Percentiles rank a stretch among this genome's conserved stretches.
Evolutionary conservation across 495 filamentous ascomycete species (phyloP).

Genomic region (Tuber microsphaerosporum): DNA sequence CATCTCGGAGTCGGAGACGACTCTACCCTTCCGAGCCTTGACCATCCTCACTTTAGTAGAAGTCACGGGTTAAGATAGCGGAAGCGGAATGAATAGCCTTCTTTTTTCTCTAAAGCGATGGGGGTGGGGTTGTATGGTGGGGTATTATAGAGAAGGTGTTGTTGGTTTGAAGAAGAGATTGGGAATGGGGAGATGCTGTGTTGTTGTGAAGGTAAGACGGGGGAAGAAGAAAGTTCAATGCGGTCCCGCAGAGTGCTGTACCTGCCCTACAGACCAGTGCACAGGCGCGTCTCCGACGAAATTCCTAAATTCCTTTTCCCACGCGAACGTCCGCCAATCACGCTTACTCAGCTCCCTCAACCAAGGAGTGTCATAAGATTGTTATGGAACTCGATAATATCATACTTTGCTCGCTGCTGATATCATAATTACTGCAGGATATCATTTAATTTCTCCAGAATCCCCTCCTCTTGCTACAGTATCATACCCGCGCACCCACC

Average conservation of each 20-base stretch:
- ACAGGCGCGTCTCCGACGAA: constrained; percentile 33
- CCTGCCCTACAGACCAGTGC: constrained; percentile 6
- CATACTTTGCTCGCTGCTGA: neutral
- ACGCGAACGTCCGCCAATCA: constrained; percentile 32
- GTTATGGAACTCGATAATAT: neutral
- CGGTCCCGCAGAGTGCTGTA: constrained; percentile 17
- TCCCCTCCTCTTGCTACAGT: neutral
- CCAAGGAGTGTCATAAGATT: constrained; percentile 22
- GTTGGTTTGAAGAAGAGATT: constrained; percentile 3
- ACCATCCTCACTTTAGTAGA: constrained; percentile 21
- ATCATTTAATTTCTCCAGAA: neutral
- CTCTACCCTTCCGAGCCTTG: constrained; percentile 35
- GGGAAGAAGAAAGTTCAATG: constrained; percentile 4
- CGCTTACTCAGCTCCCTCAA: constrained; percentile 20
- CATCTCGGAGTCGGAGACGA: constrained; percentile 41
- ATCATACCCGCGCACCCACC: too few relatives aligned
- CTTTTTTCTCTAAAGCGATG: neutral
- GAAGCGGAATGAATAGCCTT: neutral
- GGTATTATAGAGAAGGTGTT: constrained; percentile 14
- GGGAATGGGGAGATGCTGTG: constrained; percentile 2
- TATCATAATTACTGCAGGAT: neutral
- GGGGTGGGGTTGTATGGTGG: constrained; percentile 6
- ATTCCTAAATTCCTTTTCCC: constrained; percentile 17
- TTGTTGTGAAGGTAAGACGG: constrained; percentile 10
- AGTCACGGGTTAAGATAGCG: constrained; percentile 4